phyloP scores from a whole-genome alignment of 2,329 filamentous ascomycete genomes.

The Claviceps monticola region DNA sequence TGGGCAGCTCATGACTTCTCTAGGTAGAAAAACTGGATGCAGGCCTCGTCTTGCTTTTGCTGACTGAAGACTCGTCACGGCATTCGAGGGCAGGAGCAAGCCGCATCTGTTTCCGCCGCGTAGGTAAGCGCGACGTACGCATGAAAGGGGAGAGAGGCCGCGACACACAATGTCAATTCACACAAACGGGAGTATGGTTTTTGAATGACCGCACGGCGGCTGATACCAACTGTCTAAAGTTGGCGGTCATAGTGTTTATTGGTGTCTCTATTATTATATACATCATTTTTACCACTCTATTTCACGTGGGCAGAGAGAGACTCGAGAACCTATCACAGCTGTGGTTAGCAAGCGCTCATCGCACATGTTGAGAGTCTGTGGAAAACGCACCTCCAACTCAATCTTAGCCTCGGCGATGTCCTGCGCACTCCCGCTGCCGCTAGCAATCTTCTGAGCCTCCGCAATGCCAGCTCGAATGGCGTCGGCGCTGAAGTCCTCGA shows the following conservation, averaged over 20 bases:
- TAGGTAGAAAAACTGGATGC: not conserved
- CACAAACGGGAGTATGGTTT: slow-evolving; percentile 1
- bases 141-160: not conserved
- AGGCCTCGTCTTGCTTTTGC: not conserved
- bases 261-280: slow-evolving; percentile 26
- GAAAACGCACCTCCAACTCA: slow-evolving; percentile 68
- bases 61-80: not conserved
- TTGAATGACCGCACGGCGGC: slow-evolving; percentile 13
- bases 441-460: slow-evolving; percentile 91
- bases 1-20: not conserved
- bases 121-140: slow-evolving; percentile 1
- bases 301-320: slow-evolving; percentile 69
- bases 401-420: slow-evolving; percentile 99
- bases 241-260: slow-evolving; percentile 20
- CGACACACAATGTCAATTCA: not conserved
- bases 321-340: slow-evolving; percentile 54
- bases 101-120: not conserved
- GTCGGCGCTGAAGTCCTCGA: slow-evolving; percentile 93
- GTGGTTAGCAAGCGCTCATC: not conserved
- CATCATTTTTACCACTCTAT: slow-evolving; percentile 40
- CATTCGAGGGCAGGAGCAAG: not conserved
- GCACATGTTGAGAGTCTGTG: not conserved
- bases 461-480: slow-evolving; percentile 79
- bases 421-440: slow-evolving; percentile 82
- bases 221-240: slow-evolving; percentile 23